phyloP scores from a whole-genome alignment of 306 rosid genomes.

The Comarum palustre region DNA sequence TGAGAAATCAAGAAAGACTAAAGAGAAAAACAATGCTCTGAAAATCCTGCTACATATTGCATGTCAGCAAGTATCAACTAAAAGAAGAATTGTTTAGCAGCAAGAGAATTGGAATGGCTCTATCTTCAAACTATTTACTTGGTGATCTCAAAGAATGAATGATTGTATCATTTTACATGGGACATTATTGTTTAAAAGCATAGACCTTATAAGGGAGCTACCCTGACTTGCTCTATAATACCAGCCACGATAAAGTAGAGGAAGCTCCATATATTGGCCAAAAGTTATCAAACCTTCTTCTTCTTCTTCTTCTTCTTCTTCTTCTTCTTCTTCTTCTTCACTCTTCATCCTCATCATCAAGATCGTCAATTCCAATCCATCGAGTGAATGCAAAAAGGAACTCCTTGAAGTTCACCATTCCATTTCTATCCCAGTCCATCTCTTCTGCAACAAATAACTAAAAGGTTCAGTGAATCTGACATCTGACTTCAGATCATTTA shows the following conservation, averaged over 20 bases:
- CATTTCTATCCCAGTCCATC: slow-evolving; percentile 98
- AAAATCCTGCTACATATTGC: background rate
- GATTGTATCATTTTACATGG: background rate
- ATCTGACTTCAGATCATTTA: background rate
- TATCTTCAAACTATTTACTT: slow-evolving; percentile 2
- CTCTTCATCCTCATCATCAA: slow-evolving; percentile 63
- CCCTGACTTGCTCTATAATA: background rate
- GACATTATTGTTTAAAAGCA: slow-evolving; percentile 4
- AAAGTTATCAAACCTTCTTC: slow-evolving; percentile 18
- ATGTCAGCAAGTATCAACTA: background rate
- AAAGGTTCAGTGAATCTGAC: background rate
- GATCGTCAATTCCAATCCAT: slow-evolving; percentile 95
- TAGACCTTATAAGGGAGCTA: background rate
- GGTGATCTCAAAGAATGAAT: slow-evolving; percentile 7
- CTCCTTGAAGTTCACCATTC: slow-evolving; percentile 97
- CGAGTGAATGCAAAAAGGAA: slow-evolving; percentile 87
- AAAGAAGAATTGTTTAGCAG: background rate
- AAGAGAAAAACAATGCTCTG: background rate
- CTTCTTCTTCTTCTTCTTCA: slow-evolving; percentile 11
- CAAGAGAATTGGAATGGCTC: background rate
- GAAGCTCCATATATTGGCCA: background rate
- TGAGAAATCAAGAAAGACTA: background rate
- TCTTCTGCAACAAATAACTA: slow-evolving; percentile 58
- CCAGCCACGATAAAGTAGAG: background rate
- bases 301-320: no score